phyloP scores from a whole-genome alignment of 345 rosid genomes.

The Salix viminalis region DNA sequence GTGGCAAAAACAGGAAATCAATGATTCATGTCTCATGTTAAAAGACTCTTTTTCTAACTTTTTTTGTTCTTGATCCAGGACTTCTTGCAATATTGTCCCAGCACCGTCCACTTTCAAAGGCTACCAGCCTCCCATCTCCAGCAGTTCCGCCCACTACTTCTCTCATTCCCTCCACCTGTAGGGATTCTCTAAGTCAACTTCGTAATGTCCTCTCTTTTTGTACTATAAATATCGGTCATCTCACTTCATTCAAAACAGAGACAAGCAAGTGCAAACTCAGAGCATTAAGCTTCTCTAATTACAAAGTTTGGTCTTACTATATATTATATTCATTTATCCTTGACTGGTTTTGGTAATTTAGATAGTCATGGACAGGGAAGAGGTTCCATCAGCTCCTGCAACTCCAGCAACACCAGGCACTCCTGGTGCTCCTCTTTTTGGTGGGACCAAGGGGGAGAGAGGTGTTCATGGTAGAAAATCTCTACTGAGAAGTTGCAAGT shows the following conservation, averaged over 20 bases:
- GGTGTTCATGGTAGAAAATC: constrained; percentile 41
- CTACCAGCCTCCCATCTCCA: not conserved
- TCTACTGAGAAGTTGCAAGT: constrained; percentile 52
- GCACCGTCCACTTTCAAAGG: constrained; percentile 17
- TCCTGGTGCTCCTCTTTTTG: constrained; percentile 63
- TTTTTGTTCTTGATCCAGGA: not conserved
- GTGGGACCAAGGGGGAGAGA: constrained; percentile 40
- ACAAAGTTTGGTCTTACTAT: not conserved
- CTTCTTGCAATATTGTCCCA: constrained; percentile 18
- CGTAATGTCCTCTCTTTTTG: not conserved
- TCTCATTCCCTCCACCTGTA: not conserved
- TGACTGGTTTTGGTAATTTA: not conserved
- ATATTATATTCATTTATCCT: not conserved
- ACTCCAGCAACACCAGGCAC: constrained; percentile 72
- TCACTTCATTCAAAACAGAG: constrained; percentile 2
- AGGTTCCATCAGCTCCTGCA: constrained; percentile 60
- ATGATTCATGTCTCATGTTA: constrained; percentile 10
- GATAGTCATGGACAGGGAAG: constrained; percentile 46
- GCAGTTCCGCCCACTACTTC: constrained; percentile 22
- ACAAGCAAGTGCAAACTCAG: constrained; percentile 1
- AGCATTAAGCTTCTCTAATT: not conserved
- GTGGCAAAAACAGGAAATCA: not conserved
- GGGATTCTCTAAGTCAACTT: constrained; percentile 39
- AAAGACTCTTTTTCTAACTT: not conserved
- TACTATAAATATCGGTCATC: constrained; percentile 36